These are phyloP conservation scores for Colletotrichum acutatum DNA, from an alignment of 2,329 filamentous ascomycete genomes.

Conservation along the genomic window DNA sequence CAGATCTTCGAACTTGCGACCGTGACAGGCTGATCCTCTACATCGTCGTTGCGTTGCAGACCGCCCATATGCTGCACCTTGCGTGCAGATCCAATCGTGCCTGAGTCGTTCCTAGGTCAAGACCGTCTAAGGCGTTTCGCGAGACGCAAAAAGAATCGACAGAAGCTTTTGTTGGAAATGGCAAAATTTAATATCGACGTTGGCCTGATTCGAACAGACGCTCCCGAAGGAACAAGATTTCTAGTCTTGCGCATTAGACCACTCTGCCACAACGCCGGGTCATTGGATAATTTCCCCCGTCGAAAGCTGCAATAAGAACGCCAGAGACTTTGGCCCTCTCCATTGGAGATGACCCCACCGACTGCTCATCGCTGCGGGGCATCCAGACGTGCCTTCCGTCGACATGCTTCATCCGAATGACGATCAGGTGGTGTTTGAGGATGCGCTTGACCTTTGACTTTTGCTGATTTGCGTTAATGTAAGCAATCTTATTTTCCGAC, in stretches of 20 bases:
- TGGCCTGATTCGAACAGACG: slow-evolving; percentile 31
- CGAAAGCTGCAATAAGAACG: accelerated
- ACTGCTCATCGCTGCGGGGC: neutral
- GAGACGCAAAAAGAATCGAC: neutral
- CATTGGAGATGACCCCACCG: too few relatives aligned
- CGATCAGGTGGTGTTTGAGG: neutral
- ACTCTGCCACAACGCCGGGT: slow-evolving; percentile 27
- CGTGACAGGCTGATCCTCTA: slow-evolving; percentile 26
- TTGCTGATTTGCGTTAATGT: neutral
- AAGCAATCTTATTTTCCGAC: neutral
- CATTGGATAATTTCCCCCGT: accelerated
- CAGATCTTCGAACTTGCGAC: slow-evolving; percentile 19
- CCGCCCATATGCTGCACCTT: neutral
- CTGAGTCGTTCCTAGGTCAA: neutral
- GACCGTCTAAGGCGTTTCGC: neutral
- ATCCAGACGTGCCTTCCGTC: neutral
- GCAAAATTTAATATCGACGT: neutral
- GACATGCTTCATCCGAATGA: neutral
- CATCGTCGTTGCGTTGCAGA: neutral
- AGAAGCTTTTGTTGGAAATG: too few relatives aligned
- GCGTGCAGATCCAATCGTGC: neutral
- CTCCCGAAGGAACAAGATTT: slow-evolving; percentile 33
- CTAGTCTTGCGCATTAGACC: slow-evolving; percentile 32
- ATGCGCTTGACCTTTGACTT: neutral
- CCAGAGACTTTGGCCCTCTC: neutral